Base-by-base conservation (phyloP, 257 asterid species). In the Perilla frutescens region DNA sequence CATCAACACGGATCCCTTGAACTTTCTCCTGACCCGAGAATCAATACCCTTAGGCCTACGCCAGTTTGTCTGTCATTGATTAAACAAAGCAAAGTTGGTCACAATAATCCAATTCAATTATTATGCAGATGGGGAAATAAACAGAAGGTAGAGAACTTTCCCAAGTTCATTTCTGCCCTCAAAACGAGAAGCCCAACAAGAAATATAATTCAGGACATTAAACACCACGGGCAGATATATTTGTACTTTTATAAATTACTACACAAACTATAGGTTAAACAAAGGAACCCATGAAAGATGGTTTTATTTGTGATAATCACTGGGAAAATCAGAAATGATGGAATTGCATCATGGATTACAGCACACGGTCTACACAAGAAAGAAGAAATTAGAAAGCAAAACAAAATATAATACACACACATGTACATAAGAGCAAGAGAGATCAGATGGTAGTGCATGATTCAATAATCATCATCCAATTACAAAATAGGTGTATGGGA, bases 391-490 rank as follows among this genome's bases (percentile, higher is more conserved):
- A 32, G 0, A 26, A 0, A 44, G 32, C 4, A 2, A 37, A 37
- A 15, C 11, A 62, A 55, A 48, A 48, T 12, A 10, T 2, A 8
- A 48, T 32, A 41, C 1, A 2, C 43, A 2, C 43, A 9, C 0
- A 51, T 2, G 44, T 6, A 32, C 6, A 55, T 54, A 66, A n/a
- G 39, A 48, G 67, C 77, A 74, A 79, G 37, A 61, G 83, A 83
- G 94, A 82, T 89, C 96, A 91, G 96, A 89, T 91, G 97, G 96
- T 89, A 86, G 92, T 87, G 96, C 90, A 89, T 20, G 26, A 20
- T 20, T 20, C 26, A 20, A 20, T 20, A 20, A 20, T 20, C 26
- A 20, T 20, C 26, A 89, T 82, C 71, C 76, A 86, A 73, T 37
- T 70, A 60, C 96, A 89, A 92, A 81, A 54, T 50, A 79, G 72